Percentiles rank a stretch among this genome's conserved stretches.
These are phyloP conservation scores for Chytriomyces confervae DNA, from an alignment of 192 early-diverging fungal species.

Conservation along the genomic window DNA sequence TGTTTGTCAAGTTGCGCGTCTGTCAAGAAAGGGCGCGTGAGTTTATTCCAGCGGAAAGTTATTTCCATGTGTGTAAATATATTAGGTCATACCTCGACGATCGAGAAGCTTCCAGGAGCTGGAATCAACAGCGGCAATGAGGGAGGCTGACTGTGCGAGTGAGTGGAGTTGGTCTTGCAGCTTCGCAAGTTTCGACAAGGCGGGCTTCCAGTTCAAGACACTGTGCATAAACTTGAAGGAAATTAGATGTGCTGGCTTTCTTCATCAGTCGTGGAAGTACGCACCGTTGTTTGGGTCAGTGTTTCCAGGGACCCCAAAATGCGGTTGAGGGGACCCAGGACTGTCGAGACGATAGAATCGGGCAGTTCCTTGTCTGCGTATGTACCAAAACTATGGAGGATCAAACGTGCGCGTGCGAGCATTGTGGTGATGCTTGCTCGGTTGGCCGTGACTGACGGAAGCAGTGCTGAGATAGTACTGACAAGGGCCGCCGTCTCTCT, in stretches of 20 bases:
- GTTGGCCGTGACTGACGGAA: too few relatives aligned
- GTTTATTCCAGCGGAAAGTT: too few relatives aligned
- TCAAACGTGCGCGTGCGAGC: too few relatives aligned
- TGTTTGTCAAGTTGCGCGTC: conserved; percentile 32
- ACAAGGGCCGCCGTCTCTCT: too few relatives aligned
- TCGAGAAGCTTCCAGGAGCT: conserved; percentile 35
- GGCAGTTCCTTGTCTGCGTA: too few relatives aligned
- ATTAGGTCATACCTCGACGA: background rate
- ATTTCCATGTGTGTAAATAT: too few relatives aligned
- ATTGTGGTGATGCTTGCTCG: too few relatives aligned
- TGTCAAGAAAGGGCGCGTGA: background rate
- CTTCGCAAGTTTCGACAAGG: background rate
- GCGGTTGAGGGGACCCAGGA: background rate
- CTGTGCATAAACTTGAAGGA: conserved; percentile 11
- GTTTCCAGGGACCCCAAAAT: background rate
- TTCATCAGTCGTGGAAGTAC: too few relatives aligned
- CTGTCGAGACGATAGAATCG: background rate
- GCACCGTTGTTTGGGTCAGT: too few relatives aligned
- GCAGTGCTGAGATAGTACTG: too few relatives aligned
- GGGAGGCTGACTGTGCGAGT: background rate
- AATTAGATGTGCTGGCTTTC: background rate
- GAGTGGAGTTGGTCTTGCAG: background rate
- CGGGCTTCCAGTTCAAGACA: background rate
- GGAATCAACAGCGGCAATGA: conserved; percentile 21
- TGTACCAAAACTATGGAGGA: too few relatives aligned